phyloP scores from a whole-genome alignment of 2,329 filamentous ascomycete genomes.

The Alternaria conjuncta region DNA sequence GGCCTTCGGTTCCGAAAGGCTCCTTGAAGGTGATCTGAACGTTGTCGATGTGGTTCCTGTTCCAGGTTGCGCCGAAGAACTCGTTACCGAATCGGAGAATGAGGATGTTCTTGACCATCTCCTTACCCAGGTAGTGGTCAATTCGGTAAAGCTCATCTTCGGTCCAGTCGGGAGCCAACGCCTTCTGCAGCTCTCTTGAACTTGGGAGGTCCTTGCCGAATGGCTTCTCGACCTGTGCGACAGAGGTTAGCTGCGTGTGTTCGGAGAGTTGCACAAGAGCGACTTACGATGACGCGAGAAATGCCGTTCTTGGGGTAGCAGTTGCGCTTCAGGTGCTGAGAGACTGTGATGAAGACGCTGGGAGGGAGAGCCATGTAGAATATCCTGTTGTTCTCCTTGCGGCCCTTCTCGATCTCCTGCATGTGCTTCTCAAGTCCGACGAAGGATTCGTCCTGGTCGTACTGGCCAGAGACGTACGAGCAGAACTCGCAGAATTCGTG shows the following conservation, averaged over 20 bases:
- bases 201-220: conserved; percentile 97
- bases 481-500: conserved; percentile 87
- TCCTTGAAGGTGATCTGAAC: conserved; percentile 99
- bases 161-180: conserved; percentile 95
- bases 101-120: conserved; percentile 99
- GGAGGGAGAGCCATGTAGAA: conserved; percentile 99
- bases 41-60: conserved; percentile 98
- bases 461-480: conserved; percentile 95
- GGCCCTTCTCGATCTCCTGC: conserved; percentile 80
- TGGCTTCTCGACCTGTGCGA: conserved; percentile 88
- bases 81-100: conserved; percentile 98
- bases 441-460: conserved; percentile 97
- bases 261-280: conserved; percentile 1
- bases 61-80: conserved; percentile 98
- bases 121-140: conserved; percentile 98
- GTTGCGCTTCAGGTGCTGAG: conserved; percentile 94
- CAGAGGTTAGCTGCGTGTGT: conserved; percentile 21
- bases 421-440: conserved; percentile 83
- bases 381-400: conserved; percentile 84
- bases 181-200: conserved; percentile 92
- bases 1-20: conserved; percentile 96
- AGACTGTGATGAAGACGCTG: conserved; percentile 97
- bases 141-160: conserved; percentile 99
- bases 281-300: conserved; percentile 86
- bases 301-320: conserved; percentile 93